These are phyloP conservation scores for Plasmodium ovale DNA, from an alignment of 169 alveolate genomes.

Conservation along the genomic window DNA sequence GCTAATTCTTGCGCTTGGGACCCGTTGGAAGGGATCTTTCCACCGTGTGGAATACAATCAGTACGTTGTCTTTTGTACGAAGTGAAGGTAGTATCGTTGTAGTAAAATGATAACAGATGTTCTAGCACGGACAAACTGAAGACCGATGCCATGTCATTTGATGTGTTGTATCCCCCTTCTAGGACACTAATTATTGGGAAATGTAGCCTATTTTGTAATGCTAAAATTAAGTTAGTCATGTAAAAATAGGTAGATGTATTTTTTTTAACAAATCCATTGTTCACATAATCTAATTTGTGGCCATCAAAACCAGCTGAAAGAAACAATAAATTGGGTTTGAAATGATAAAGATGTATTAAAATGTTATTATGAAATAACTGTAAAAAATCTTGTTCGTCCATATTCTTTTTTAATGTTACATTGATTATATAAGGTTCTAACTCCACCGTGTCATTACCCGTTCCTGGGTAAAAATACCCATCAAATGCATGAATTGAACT, in stretches of 20 bases:
- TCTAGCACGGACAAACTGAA: constrained; percentile 94
- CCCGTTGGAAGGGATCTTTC: background rate
- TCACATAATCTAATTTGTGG: constrained; percentile 94
- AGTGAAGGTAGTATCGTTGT: constrained; percentile 15
- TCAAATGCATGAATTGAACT: constrained; percentile 95
- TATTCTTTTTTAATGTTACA: constrained; percentile 89
- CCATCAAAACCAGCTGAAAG: constrained; percentile 99
- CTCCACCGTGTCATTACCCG: constrained; percentile 87
- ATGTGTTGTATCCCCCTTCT: constrained; percentile 99
- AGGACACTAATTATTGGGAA: constrained; percentile 94
- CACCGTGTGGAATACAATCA: too few relatives aligned
- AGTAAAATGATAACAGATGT: constrained; percentile 91
- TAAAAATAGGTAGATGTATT: constrained; percentile 96
- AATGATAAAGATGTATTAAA: constrained; percentile 93
- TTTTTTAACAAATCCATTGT: constrained; percentile 91
- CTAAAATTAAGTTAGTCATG: constrained; percentile 94
- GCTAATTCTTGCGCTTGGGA: background rate
- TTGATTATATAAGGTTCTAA: constrained; percentile 88
- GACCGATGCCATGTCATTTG: constrained; percentile 92
- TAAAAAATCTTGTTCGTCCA: constrained; percentile 86
- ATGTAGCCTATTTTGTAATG: constrained; percentile 93
- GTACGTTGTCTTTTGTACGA: background rate
- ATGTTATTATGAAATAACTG: constrained; percentile 87
- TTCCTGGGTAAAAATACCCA: constrained; percentile 96
- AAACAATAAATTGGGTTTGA: constrained; percentile 94